These are phyloP conservation scores for Myriosclerotinia scirpicola DNA, from an alignment of 2,329 filamentous ascomycete species.

Conservation along the genomic window DNA sequence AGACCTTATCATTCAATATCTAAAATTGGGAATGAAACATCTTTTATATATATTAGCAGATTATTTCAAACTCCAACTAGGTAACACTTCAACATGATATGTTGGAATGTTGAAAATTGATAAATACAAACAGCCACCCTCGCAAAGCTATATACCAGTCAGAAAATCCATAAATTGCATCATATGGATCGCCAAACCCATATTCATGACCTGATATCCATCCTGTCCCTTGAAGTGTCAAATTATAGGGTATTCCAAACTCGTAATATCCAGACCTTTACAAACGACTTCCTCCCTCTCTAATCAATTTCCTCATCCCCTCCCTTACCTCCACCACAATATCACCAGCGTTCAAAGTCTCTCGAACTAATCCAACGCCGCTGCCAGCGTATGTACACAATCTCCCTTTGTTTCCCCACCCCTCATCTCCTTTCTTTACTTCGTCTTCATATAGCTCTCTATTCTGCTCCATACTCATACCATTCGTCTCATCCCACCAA, in stretches of 20 bases:
- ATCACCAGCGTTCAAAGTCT: conserved; percentile 50
- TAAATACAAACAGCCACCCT: too few species aligned
- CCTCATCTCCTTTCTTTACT: conserved; percentile 49
- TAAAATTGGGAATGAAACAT: too few species aligned
- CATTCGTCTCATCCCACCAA: conserved; percentile 45
- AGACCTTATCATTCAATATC: too few species aligned
- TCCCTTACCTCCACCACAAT: conserved; percentile 45
- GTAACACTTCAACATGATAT: too few species aligned
- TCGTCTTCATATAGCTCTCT: conserved; percentile 46
- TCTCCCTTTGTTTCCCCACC: conserved; percentile 53
- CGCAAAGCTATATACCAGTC: too few species aligned
- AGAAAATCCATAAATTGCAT: too few species aligned
- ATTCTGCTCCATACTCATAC: conserved; percentile 45
- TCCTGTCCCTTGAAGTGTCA: not conserved
- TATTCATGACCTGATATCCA: not conserved
- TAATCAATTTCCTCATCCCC: conserved; percentile 14
- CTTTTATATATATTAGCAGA: too few species aligned
- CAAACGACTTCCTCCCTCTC: conserved; percentile 18
- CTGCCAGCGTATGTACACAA: conserved; percentile 64
- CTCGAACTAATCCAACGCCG: conserved; percentile 57
- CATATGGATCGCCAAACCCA: too few species aligned
- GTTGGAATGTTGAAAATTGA: too few species aligned
- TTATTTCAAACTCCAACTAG: too few species aligned
- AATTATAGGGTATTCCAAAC: conserved; percentile 3
- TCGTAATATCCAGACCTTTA: conserved; percentile 4